Percentiles rank a stretch among this genome's conserved stretches.
phyloP scores from a whole-genome alignment of 2,329 filamentous ascomycete species.

The Onygenales sp. region DNA sequence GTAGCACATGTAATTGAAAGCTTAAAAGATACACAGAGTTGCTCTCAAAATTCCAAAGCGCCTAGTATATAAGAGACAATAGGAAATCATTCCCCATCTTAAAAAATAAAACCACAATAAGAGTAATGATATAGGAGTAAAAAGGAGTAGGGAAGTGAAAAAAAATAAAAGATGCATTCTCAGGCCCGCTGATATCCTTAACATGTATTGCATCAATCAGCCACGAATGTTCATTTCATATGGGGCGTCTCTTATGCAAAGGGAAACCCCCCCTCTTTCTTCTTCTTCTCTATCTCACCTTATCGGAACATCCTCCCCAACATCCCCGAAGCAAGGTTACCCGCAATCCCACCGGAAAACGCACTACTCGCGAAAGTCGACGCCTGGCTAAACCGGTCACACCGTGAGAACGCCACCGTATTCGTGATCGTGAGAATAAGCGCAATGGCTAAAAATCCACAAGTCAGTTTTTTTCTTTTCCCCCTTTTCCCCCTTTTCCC shows the following conservation, averaged over 20 bases:
- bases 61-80: background rate
- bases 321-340: slow-evolving; percentile 46
- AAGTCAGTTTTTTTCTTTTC: background rate
- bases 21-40: no score
- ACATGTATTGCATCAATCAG: no score
- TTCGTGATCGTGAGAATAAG: slow-evolving; percentile 43
- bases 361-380: slow-evolving; percentile 48
- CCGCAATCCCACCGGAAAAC: slow-evolving; percentile 45
- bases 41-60: no score
- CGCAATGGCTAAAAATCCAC: slow-evolving; percentile 32
- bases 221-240: no score
- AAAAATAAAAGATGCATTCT: background rate
- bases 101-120: background rate
- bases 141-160: background rate
- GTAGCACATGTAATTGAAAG: no score
- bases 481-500: background rate
- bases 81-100: background rate
- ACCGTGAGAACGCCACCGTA: slow-evolving; percentile 42
- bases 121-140: background rate
- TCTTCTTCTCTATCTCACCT: background rate
- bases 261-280: background rate
- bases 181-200: no score
- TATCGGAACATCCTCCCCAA: slow-evolving; percentile 46
- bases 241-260: no score
- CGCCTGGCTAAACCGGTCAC: slow-evolving; percentile 47